Base-by-base conservation (phyloP, 2,329 filamentous ascomycete species). In the Arthrobotrys pseudoclavata region DNA sequence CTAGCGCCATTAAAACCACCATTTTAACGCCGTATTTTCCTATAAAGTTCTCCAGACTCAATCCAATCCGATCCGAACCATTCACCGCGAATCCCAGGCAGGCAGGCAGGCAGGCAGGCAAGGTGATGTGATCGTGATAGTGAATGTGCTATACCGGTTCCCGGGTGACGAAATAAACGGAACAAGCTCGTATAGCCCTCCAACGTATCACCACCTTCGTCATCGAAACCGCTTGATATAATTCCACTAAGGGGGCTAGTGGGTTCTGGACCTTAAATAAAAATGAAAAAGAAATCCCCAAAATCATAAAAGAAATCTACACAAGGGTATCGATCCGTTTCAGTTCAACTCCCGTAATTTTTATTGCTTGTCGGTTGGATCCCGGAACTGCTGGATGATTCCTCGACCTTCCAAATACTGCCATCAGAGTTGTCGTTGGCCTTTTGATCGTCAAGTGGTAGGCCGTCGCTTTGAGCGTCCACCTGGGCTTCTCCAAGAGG, bases 321-420 rank as follows among this genome's bases (percentile, higher is more conserved):
- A 40, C 2, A 12, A 40, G 37, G 10, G n/a, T n/a, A n/a, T n/a
- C n/a, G n/a, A n/a, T n/a, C 37, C 37, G 5, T 12, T 13, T 2
- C 13, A n/a, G 37, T 40, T 40, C 13, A 40, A 40, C 13, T 40
- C 31, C 18, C 55, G 3, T 9, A 12, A 26, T 15, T 37, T 13
- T 42, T 22, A 5, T 22, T 60, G 22, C 22, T 60, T 22, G n/a
- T 9, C 4, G 50, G 45, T 45, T 67, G 60, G 29, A 57, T 50
- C 9, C 55, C 26, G 12, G 57, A 53, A n/a, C 45, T 31, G 42
- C 22, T 57, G 3, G 42, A 31, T 1, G 69, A 64, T 18, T 74
- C 69, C 24, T 74, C 62, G 26, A 62, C 50, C 37, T 74, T 74
- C 69, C 69, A 74, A 18, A 68, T 26, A 34, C 24, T 64, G 2